Conservation (phyloP, 139 green algal species). For the Auxenochlorella protothecoides region DNA sequence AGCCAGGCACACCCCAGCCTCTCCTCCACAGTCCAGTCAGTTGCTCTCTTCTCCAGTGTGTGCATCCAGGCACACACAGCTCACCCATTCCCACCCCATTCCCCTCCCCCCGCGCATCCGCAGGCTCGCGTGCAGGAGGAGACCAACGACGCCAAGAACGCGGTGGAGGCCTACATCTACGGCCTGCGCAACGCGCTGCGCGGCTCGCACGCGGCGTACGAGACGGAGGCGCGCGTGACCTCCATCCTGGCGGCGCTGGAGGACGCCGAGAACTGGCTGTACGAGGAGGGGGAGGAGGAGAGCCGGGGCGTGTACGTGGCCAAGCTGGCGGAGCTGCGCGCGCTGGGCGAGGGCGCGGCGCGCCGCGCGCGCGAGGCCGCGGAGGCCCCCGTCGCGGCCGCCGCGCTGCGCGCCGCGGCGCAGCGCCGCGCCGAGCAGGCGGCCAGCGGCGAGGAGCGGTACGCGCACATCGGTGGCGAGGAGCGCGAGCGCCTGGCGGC, state of each 20-base stretch:
- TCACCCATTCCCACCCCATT: too few relatives aligned
- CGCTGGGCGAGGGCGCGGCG: slow-evolving; percentile 58
- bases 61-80: too few relatives aligned
- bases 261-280: slow-evolving; percentile 88
- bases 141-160: slow-evolving; percentile 94
- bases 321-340: slow-evolving; percentile 82
- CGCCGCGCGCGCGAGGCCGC: slow-evolving; percentile 28
- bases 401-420: slow-evolving; percentile 15
- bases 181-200: slow-evolving; percentile 68
- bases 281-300: slow-evolving; percentile 95
- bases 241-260: slow-evolving; percentile 52
- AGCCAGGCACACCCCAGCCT: too few relatives aligned
- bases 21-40: too few relatives aligned
- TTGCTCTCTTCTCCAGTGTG: too few relatives aligned
- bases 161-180: slow-evolving; percentile 91
- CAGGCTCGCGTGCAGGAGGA: slow-evolving; percentile 83
- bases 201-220: slow-evolving; percentile 49
- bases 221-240: slow-evolving; percentile 50
- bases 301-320: slow-evolving; percentile 79
- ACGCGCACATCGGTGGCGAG: slow-evolving; percentile 69
- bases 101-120: slow-evolving; percentile 14
- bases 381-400: slow-evolving; percentile 15
- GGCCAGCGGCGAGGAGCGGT: slow-evolving; percentile 30
- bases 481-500: slow-evolving; percentile 66
- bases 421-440: not conserved